Base-by-base conservation (phyloP, 2,329 filamentous ascomycete species). In the Pseudocercospora pini-densiflorae region DNA sequence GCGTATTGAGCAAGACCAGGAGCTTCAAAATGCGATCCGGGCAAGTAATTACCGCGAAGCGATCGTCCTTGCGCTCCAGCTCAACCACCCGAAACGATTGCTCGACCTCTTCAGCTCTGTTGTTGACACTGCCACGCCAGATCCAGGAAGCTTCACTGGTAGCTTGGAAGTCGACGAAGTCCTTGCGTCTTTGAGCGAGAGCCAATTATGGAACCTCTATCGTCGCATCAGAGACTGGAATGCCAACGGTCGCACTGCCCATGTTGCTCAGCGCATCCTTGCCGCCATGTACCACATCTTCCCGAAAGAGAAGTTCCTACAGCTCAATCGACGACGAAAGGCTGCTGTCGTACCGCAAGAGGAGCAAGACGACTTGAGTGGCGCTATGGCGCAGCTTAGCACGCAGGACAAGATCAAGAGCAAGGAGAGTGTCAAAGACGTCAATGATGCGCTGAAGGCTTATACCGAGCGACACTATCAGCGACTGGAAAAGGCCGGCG, bases 391-490 rank as follows among this genome's bases (percentile, higher is more conserved):
- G 12, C 69, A 74, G 64, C 68, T 76, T 63, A 72, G 72, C 72
- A 70, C 75, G 71, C 73, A 72, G 61, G 73, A 74, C 29, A 74
- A 68, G 61, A 67, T 60, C 24, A 49, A 45, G 31, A 85, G 81
- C 27, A 87, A 88, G 70, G 86, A 87, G 77, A 92, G 89, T 69
- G 78, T 97, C 74, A 92, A 91, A 77, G 93, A 97, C 74, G 89
- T 99, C 3, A 79, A 97, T 45, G 91, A 94, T 72, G 94, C 90
- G n/a, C 83, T 99, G 65, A 90, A 88, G 72, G 92, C 91, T 16
- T 98, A 99, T 77, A 97, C 94, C 0, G 93, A 98, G 79, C 87
- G 94, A 70, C 95, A 99, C 79, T 97, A 97, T 79, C 91, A 90
- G 79, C 87, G 94, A 62, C 86, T 95, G 72, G 94, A 97, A 77